Evolutionary conservation across 179 eudicot species (phyloP), one percentile per base, ranked within the genome.

Genomic region (Spinacia oleracea): DNA sequence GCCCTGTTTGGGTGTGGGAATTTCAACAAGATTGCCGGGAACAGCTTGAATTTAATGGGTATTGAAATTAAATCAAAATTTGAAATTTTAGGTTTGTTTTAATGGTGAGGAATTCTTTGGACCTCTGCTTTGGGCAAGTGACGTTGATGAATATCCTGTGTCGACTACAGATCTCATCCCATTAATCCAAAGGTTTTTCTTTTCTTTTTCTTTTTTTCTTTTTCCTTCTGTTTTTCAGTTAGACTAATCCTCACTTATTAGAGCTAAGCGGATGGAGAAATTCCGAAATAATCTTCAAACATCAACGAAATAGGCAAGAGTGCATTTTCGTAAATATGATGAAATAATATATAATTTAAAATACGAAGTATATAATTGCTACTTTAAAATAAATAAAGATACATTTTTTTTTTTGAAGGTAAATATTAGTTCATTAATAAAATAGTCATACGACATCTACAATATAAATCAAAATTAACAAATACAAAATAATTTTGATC

Each of bases 141-240:
- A 63, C 81, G 43, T 63, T 76, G 65, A 60, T 78, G 53, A 68
- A 34, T 21, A 55, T 46, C 8, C 23, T 35, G 6, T 29, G 20
- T 16, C 12, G 60, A 40, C 23, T 64, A 14, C 55, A 63, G 72
- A 79, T 72, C 81, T 72, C 77, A 72, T 51, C 72, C 56, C 70
- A 32, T 66, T 66, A 16, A 35, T 35, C n/a, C 9, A 2, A 16
- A 5, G 11, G 1, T 34, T 25, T 71, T 46, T 6, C 25, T 4
- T 2, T 31, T 16, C 27, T 27, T 11, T 70, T 5, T 45, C 1
- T 14, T 70, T n/a, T 14, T 48, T 46, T 48, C n/a, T 25, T 25
- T 14, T 31, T 27, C 7, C 4, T 71, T 14, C 42, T 23, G n/a
- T 20, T 5, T n/a, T n/a, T n/a, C n/a, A n/a, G n/a, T n/a, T 31